These are phyloP conservation scores for Populus trichocarpa DNA, from an alignment of 441 rosid species.

Conservation along the genomic window DNA sequence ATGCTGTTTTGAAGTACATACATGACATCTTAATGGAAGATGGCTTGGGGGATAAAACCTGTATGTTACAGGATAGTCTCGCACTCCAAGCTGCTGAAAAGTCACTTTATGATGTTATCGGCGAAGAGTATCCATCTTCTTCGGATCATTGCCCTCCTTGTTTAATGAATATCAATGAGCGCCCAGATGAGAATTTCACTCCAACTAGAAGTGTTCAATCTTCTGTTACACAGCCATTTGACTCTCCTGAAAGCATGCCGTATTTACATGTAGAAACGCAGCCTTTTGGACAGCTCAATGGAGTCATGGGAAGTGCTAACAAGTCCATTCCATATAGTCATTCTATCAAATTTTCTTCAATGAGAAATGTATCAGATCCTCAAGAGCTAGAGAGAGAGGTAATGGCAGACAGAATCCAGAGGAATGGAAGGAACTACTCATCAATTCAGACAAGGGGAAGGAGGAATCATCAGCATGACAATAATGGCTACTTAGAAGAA, in stretches of 20 bases:
- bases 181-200: conserved; percentile 30
- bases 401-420: neutral
- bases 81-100: conserved; percentile 65
- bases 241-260: conserved; percentile 13
- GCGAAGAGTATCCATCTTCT: conserved; percentile 36
- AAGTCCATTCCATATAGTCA: conserved; percentile 41
- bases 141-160: conserved; percentile 17
- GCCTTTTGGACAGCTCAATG: conserved; percentile 44
- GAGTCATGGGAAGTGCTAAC: conserved; percentile 55
- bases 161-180: conserved; percentile 11
- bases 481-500: conserved; percentile 37
- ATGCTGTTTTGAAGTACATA: conserved; percentile 17
- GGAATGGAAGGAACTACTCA: conserved; percentile 15
- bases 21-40: conserved; percentile 51
- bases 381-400: conserved; percentile 12
- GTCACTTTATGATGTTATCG: conserved; percentile 56
- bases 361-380: conserved; percentile 1
- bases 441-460: conserved; percentile 32
- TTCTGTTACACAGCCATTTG: neutral
- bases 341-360: conserved; percentile 12
- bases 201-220: neutral
- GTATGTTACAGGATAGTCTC: conserved; percentile 53
- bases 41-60: conserved; percentile 52
- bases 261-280: conserved; percentile 35
- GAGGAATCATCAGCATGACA: conserved; percentile 50